These are phyloP conservation scores for Colletotrichum sidae DNA, from an alignment of 2,329 filamentous ascomycete species.

Conservation along the genomic window DNA sequence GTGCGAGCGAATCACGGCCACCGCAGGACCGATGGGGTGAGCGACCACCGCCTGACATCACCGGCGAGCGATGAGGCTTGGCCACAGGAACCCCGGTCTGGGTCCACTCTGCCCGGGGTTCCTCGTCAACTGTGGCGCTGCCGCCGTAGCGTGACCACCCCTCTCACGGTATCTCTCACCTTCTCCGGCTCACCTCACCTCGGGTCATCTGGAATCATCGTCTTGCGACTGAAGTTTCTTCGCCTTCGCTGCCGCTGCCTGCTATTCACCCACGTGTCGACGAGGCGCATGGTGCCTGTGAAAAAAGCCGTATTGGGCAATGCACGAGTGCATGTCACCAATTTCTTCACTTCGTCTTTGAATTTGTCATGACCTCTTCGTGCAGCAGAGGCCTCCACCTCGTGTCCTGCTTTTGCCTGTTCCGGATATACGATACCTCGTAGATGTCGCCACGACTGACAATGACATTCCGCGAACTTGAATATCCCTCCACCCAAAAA, in stretches of 20 bases:
- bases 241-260: neutral
- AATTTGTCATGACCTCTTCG: too few species aligned
- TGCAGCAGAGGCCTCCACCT: too few species aligned
- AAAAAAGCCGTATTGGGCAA: conserved; percentile 2
- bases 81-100: neutral
- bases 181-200: neutral
- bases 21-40: conserved; percentile 5
- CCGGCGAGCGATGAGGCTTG: conserved; percentile 20
- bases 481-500: neutral
- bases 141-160: conserved; percentile 20
- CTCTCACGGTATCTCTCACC: neutral
- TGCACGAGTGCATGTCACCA: neutral
- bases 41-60: conserved; percentile 30
- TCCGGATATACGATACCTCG: neutral
- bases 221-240: conserved; percentile 1
- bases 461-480: conserved; percentile 10
- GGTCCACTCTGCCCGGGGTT: conserved; percentile 5
- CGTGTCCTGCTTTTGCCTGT: neutral
- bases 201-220: conserved; percentile 12
- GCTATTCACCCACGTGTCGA: too few species aligned
- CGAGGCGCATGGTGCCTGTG: neutral
- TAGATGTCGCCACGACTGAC: neutral
- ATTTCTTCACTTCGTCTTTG: too few species aligned
- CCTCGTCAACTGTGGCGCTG: conserved; percentile 26
- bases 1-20: conserved; percentile 15